These are phyloP conservation scores for Colletotrichum truncatum DNA, from an alignment of 2,329 filamentous ascomycete species.

Conservation along the genomic window DNA sequence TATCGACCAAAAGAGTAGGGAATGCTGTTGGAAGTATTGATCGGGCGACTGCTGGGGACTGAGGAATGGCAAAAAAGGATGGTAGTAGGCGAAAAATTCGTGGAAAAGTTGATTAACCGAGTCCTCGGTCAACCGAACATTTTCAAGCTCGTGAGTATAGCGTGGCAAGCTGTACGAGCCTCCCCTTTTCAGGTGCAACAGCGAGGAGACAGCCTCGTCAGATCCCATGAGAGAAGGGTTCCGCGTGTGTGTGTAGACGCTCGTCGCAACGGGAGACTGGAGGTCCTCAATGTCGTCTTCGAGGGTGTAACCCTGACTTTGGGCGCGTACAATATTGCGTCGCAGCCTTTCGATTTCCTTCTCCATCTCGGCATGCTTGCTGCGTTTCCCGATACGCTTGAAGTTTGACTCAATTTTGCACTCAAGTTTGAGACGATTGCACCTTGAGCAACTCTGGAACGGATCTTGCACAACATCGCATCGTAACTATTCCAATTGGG, in stretches of 20 bases:
- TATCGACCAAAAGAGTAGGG: constrained; percentile 87
- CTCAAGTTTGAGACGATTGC: constrained; percentile 80
- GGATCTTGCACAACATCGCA: constrained; percentile 87
- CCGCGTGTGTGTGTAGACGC: constrained; percentile 66
- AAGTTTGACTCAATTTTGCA: constrained; percentile 92
- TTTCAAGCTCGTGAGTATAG: constrained; percentile 69
- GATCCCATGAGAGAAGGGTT: constrained; percentile 74
- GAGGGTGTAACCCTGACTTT: constrained; percentile 64
- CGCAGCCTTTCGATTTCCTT: constrained; percentile 79
- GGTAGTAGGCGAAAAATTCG: constrained; percentile 80
- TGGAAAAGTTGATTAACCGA: constrained; percentile 72
- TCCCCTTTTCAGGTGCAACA: constrained; percentile 73
- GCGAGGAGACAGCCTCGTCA: constrained; percentile 73
- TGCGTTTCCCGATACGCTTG: constrained; percentile 84
- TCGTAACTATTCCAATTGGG: constrained; percentile 66
- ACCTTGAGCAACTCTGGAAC: constrained; percentile 80
- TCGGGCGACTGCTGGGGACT: constrained; percentile 74
- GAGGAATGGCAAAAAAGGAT: constrained; percentile 81
- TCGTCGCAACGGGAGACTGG: constrained; percentile 67
- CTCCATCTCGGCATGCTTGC: constrained; percentile 87
- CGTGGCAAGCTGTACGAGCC: constrained; percentile 69
- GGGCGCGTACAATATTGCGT: constrained; percentile 68
- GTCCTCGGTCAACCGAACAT: constrained; percentile 71
- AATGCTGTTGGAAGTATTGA: constrained; percentile 79
- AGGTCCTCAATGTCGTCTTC: constrained; percentile 66